Evolutionary conservation across 1,284 basidiomycete species (phyloP).

Genomic region (Schizopora paradoxa): DNA sequence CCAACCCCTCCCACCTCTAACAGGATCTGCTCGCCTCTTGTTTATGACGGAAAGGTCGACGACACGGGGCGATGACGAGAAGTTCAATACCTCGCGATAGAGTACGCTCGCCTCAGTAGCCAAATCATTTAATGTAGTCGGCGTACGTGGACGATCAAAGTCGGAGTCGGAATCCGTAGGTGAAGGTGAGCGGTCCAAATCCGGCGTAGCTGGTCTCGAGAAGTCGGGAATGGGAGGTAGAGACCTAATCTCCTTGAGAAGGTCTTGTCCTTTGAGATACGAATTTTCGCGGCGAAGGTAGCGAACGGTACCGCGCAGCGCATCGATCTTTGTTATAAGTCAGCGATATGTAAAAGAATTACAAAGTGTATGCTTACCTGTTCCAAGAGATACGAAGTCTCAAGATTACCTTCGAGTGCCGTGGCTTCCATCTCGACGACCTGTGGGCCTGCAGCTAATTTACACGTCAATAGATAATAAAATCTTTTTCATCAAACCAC

Average conservation of each 20-base stretch:
- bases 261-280: slow-evolving; percentile 84
- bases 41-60: slow-evolving; percentile 73
- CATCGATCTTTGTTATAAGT: slow-evolving; percentile 63
- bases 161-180: slow-evolving; percentile 60
- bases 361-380: slow-evolving; percentile 47
- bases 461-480: neutral
- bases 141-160: slow-evolving; percentile 31
- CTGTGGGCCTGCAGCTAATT: slow-evolving; percentile 36
- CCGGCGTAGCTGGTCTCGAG: slow-evolving; percentile 50
- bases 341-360: slow-evolving; percentile 12
- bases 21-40: slow-evolving; percentile 40
- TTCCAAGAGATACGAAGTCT: slow-evolving; percentile 80
- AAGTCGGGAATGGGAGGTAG: slow-evolving; percentile 59
- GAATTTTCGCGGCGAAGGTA: slow-evolving; percentile 91
- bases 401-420: slow-evolving; percentile 69
- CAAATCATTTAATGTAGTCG: slow-evolving; percentile 59
- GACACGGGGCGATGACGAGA: slow-evolving; percentile 72
- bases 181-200: slow-evolving; percentile 57
- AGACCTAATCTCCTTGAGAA: slow-evolving; percentile 75
- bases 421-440: slow-evolving; percentile 53
- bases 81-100: slow-evolving; percentile 77
- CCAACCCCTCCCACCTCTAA: slow-evolving; percentile 48
- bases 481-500: slow-evolving; percentile 19
- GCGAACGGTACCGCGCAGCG: slow-evolving; percentile 82
- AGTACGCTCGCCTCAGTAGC: slow-evolving; percentile 77